phyloP scores from a whole-genome alignment of 371 early-diverging fungal species.

The Mycotypha africana region DNA sequence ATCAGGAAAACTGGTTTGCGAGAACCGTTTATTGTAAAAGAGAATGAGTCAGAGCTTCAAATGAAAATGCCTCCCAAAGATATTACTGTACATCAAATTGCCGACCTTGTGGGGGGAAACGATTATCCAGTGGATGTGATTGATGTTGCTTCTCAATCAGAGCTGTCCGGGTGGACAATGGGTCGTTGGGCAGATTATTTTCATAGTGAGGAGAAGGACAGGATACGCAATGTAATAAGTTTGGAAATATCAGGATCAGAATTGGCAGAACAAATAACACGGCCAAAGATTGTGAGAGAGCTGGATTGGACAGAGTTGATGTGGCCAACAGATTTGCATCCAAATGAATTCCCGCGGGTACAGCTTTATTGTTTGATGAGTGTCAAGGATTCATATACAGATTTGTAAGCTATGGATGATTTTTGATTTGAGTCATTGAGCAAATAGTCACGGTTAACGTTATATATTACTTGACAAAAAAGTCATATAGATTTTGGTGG shows the following conservation, averaged over 20 bases:
- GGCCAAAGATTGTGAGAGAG: conserved; percentile 78
- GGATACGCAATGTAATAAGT: conserved; percentile 83
- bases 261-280: conserved; percentile 55
- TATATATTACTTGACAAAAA: background rate
- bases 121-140: conserved; percentile 68
- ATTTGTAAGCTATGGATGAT: conserved; percentile 74
- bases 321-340: conserved; percentile 68
- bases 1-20: conserved; percentile 51
- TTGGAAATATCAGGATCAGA: conserved; percentile 77
- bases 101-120: conserved; percentile 54
- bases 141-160: conserved; percentile 80
- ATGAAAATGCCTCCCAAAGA: conserved; percentile 71
- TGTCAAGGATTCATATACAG: conserved; percentile 82
- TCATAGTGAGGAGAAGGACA: conserved; percentile 50
- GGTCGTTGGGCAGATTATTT: conserved; percentile 81
- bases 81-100: conserved; percentile 67
- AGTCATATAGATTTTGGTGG: conserved; percentile 92
- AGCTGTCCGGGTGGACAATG: conserved; percentile 71
- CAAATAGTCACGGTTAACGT: too few relatives aligned
- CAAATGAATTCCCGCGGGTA: conserved; percentile 72
- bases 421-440: too few relatives aligned
- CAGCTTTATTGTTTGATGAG: conserved; percentile 91
- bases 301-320: conserved; percentile 82
- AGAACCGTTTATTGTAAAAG: conserved; percentile 59
- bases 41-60: conserved; percentile 51